Conservation (phyloP, 805 yeast species). For the Ogataea angusta region DNA sequence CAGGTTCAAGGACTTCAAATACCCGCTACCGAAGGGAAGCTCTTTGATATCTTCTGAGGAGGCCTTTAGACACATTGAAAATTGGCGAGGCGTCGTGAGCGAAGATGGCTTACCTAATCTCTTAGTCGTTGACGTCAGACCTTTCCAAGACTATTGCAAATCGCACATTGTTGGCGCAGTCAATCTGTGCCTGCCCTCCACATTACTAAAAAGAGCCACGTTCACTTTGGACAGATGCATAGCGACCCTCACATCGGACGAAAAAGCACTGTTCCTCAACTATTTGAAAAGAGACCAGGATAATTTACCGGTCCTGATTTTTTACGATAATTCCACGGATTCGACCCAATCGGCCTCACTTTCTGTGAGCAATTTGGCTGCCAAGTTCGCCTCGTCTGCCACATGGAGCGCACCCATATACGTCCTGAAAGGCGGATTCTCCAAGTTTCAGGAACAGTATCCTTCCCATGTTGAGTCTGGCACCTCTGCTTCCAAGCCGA, state of each 20-base stretch:
- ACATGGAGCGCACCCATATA: slow-evolving; percentile 40
- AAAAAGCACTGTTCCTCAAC: slow-evolving; percentile 40
- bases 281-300: slow-evolving; percentile 30
- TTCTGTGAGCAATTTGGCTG: slow-evolving; percentile 43
- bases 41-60: slow-evolving; percentile 18
- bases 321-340: slow-evolving; percentile 48
- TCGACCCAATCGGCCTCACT: slow-evolving; percentile 33
- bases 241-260: slow-evolving; percentile 54
- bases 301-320: slow-evolving; percentile 41
- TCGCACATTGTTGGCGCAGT: slow-evolving; percentile 58
- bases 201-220: slow-evolving; percentile 70
- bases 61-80: slow-evolving; percentile 17
- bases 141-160: slow-evolving; percentile 69
- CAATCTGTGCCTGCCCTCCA: slow-evolving; percentile 86
- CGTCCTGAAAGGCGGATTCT: slow-evolving; percentile 42
- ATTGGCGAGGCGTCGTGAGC: slow-evolving; percentile 19
- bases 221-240: slow-evolving; percentile 64
- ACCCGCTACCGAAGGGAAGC: slow-evolving; percentile 23
- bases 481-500: slow-evolving; percentile 16
- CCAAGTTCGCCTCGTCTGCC: slow-evolving; percentile 42
- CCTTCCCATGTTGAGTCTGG: slow-evolving; percentile 30
- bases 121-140: slow-evolving; percentile 73
- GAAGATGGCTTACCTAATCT: slow-evolving; percentile 29
- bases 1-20: slow-evolving; percentile 24
- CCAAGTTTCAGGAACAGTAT: slow-evolving; percentile 31